Conservation (phyloP, 768 basidiomycete genomes). For the Strobilomyces confusus region DNA sequence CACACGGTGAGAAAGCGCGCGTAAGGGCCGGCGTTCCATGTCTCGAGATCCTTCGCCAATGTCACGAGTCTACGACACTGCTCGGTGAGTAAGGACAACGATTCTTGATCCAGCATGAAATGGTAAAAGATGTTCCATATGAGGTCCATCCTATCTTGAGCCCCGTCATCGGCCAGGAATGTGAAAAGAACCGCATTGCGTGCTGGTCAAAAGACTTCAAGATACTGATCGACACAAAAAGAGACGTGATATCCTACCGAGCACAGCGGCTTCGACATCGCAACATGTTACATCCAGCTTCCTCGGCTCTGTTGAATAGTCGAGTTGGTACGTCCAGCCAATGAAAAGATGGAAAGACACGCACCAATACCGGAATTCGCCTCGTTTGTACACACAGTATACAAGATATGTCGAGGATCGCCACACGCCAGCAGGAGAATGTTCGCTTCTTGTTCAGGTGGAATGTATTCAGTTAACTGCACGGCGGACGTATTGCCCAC, state of each 20-base stretch:
- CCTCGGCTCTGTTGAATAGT: slow-evolving; percentile 17
- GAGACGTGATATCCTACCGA: slow-evolving; percentile 17
- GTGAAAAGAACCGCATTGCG: slow-evolving; percentile 29
- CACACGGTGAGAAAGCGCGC: slow-evolving; percentile 23
- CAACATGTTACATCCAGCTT: slow-evolving; percentile 30
- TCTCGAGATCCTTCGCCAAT: slow-evolving; percentile 13
- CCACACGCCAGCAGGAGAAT: slow-evolving; percentile 55
- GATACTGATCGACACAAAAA: neutral
- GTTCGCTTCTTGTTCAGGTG: slow-evolving; percentile 45
- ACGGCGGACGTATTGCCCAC: slow-evolving; percentile 57
- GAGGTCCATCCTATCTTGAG: slow-evolving; percentile 11
- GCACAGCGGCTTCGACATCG: slow-evolving; percentile 28
- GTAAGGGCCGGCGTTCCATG: slow-evolving; percentile 28
- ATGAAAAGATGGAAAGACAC: neutral
- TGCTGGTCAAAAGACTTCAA: slow-evolving; percentile 12
- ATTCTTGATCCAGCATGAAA: slow-evolving; percentile 21
- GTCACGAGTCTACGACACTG: slow-evolving; percentile 25
- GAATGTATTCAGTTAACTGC: slow-evolving; percentile 43
- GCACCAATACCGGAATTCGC: slow-evolving; percentile 8
- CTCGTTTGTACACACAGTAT: slow-evolving; percentile 36
- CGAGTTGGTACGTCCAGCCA: neutral
- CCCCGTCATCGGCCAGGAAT: slow-evolving; percentile 19
- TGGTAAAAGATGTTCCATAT: slow-evolving; percentile 34
- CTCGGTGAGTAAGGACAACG: slow-evolving; percentile 22
- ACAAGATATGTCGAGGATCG: slow-evolving; percentile 52